Base-by-base conservation (phyloP, 108 stramenopile species). In the Skeletonema grethae region DNA sequence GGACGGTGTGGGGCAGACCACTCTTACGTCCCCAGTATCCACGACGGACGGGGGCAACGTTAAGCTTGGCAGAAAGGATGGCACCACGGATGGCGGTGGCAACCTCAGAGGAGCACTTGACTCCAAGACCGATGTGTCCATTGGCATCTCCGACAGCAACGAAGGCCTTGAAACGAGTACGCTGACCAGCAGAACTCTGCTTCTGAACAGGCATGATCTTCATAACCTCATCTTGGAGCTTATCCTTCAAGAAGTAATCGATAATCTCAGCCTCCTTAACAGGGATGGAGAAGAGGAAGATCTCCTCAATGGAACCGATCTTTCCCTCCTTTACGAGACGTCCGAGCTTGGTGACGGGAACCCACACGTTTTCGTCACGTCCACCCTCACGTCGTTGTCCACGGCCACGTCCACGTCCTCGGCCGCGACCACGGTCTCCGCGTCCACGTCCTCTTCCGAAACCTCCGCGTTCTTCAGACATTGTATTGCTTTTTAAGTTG, bases 201-300 rank as follows among this genome's bases (percentile, higher is more conserved):
- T 98, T 98, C 93, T 99, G 99, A 57, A 99, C 99, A 43, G 99
- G 98, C 97, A 99, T 97, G 95, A 99, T 99, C 95, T 98, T 99
- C 99, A 99, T 99, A 62, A 99, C 99, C 86, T 99, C 99, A 80
- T 99, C 99, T 75, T 95, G 94, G 63, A 99, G 97, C 84, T 93
- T 92, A 77, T 96, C 96, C 87, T 93, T 92, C 58, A 95, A 83
- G 86, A 96, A 97, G 79, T 87, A 91, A 73, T 99, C 99, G 71
- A 99, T 97, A 80, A 99, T 99, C 82, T 99, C 97, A 58, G 95
- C 95, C 89, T 99, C 99, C 97, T 99, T 99, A 80, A 99, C 96
- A 57, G 98, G 97, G 75, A 99, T 91, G 80, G 97, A 97, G 87
- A 94, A 98, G 64, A 99, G 94, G 88, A 97, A 99, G 83, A 99